A percentile compares a stretch with the other conserved stretches of the same genome.
Conservation (phyloP, 208 protist species). For the Wallacemonas sp. region DNA sequence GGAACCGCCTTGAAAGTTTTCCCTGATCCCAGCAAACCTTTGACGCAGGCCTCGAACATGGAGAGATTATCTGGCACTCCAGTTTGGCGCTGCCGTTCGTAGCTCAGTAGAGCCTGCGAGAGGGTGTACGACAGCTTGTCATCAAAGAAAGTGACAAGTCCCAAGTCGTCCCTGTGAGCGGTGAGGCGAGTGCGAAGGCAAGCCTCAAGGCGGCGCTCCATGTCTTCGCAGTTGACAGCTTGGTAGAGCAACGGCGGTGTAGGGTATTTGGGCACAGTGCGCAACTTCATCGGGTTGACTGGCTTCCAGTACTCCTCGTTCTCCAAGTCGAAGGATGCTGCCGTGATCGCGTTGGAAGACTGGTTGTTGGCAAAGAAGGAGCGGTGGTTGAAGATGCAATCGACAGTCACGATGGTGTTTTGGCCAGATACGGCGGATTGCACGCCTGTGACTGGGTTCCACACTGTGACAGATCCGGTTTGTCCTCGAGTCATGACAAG, state of each 20-base stretch:
- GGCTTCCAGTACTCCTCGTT: constrained; percentile 92
- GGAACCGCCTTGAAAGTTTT: constrained; percentile 93
- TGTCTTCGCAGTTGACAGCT: constrained; percentile 22
- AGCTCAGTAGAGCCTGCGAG: constrained; percentile 75
- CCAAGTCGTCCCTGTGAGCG: constrained; percentile 74
- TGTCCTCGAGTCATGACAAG: constrained; percentile 27
- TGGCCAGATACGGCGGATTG: constrained; percentile 41
- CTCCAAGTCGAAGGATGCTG: constrained; percentile 81
- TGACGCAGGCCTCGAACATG: constrained; percentile 87
- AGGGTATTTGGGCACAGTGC: constrained; percentile 79
- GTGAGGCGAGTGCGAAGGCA: constrained; percentile 47
- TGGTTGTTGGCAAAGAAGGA: constrained; percentile 92
- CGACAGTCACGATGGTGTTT: constrained; percentile 64
- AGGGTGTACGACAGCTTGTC: constrained; percentile 79
- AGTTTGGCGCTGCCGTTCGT: constrained; percentile 73
- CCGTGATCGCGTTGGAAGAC: constrained; percentile 46
- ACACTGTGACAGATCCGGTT: constrained; percentile 51
- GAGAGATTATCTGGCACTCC: constrained; percentile 42
- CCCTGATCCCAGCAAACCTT: constrained; percentile 76
- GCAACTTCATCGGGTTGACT: constrained; percentile 89
- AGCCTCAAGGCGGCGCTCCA: constrained; percentile 64
- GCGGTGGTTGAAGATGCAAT: constrained; percentile 87
- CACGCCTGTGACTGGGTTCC: constrained; percentile 81
- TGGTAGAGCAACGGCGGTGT: constrained; percentile 67
- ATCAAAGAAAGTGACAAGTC: constrained; percentile 76